phyloP scores from a whole-genome alignment of 352 stramenopile genomes.

The Pythium vanterpoolii region DNA sequence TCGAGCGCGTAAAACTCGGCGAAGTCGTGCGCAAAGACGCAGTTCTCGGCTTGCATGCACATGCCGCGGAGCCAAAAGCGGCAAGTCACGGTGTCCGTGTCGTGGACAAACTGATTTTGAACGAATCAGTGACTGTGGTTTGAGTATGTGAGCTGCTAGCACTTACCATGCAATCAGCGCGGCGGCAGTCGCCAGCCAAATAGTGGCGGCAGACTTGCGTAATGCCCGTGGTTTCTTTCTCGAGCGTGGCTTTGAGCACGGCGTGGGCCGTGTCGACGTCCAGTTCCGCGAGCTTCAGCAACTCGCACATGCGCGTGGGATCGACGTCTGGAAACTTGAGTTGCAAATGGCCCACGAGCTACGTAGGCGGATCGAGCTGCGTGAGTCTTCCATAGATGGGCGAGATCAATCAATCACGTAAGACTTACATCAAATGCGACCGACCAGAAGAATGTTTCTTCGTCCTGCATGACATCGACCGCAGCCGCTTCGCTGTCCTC shows the following conservation, averaged over 20 bases:
- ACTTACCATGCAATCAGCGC: conserved; percentile 80
- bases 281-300: conserved; percentile 69
- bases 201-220: conserved; percentile 83
- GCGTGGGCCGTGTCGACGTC: conserved; percentile 74
- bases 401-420: too few relatives aligned
- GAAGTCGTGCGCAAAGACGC: conserved; percentile 82
- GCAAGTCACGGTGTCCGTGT: conserved; percentile 80
- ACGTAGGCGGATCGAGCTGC: neutral
- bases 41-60: conserved; percentile 75
- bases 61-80: conserved; percentile 81
- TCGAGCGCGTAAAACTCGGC: conserved; percentile 70
- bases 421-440: conserved; percentile 72
- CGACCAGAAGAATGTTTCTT: conserved; percentile 87
- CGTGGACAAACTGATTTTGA: conserved; percentile 86
- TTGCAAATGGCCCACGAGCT: conserved; percentile 79
- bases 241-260: conserved; percentile 71
- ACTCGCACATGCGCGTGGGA: conserved; percentile 62
- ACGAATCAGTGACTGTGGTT: too few relatives aligned
- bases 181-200: conserved; percentile 72
- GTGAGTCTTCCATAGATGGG: too few relatives aligned
- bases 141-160: neutral
- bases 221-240: conserved; percentile 62
- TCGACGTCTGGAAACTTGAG: conserved; percentile 83
- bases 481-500: conserved; percentile 17
- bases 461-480: conserved; percentile 47